phyloP scores from a whole-genome alignment of 2,329 filamentous ascomycete genomes.

The Raffaelea ambrosiae region DNA sequence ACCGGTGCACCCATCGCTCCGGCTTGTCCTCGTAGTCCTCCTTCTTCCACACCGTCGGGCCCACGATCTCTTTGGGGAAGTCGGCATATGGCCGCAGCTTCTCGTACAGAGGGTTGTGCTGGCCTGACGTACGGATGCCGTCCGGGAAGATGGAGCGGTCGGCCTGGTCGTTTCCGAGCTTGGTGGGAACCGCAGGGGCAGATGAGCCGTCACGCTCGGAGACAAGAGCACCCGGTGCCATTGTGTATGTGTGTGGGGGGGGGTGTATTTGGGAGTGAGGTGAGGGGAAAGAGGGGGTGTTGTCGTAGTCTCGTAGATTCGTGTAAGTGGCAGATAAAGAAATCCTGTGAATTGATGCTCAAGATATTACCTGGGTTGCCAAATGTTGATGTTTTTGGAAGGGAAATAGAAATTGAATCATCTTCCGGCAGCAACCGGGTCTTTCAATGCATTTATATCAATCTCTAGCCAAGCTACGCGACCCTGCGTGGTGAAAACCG shows the following conservation, averaged over 20 bases:
- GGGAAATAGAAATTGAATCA: background rate
- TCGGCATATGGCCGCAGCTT: constrained; percentile 56
- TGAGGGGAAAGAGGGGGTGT: too few species aligned
- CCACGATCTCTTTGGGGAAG: constrained; percentile 64
- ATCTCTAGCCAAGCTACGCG: background rate
- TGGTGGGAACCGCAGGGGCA: constrained; percentile 4
- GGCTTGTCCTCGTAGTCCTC: constrained; percentile 55
- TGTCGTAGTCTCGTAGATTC: background rate
- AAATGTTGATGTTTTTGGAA: background rate
- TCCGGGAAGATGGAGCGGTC: constrained; percentile 34
- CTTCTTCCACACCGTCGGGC: constrained; percentile 64
- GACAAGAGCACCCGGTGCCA: constrained; percentile 14
- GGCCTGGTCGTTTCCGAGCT: constrained; percentile 23
- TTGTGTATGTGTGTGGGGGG: too few species aligned
- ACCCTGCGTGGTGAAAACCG: background rate
- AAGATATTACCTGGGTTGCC: too few species aligned
- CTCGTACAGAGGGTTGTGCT: constrained; percentile 61
- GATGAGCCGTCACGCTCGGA: background rate
- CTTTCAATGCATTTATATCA: background rate
- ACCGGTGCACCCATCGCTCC: constrained; percentile 64
- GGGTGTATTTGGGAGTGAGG: too few species aligned
- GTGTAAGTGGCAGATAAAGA: background rate
- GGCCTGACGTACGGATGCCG: constrained; percentile 51
- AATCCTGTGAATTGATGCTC: background rate
- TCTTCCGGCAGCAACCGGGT: background rate